These are phyloP conservation scores for Metschnikowia anglica DNA, from an alignment of 805 yeast species.

Conservation along the genomic window DNA sequence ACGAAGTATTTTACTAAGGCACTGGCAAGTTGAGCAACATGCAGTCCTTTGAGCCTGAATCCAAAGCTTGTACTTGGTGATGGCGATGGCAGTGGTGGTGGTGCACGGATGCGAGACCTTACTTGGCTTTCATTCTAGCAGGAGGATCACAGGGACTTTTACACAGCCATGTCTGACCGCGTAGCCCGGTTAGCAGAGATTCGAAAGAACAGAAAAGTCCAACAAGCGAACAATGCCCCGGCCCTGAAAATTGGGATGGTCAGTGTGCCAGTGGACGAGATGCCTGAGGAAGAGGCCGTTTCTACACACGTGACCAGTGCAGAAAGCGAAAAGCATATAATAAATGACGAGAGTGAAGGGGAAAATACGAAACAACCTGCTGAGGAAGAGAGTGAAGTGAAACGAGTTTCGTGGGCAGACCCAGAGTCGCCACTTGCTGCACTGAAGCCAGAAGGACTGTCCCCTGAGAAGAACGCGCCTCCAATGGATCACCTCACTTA, in stretches of 20 bases:
- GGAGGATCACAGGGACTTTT: neutral
- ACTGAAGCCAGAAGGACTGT: neutral
- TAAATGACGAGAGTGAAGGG: neutral
- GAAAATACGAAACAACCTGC: neutral
- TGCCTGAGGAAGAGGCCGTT: neutral
- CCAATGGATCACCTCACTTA: conserved; percentile 10
- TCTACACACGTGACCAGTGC: neutral
- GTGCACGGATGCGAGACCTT: conserved; percentile 12
- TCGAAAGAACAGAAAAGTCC: conserved; percentile 14
- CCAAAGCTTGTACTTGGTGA: too few relatives aligned
- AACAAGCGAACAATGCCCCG: neutral
- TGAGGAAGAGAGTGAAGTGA: neutral
- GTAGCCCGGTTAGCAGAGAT: conserved; percentile 21
- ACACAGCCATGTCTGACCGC: conserved; percentile 15
- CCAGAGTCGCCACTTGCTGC: neutral
- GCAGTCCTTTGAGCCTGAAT: too few relatives aligned
- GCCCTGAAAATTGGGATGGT: neutral
- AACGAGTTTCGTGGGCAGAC: neutral
- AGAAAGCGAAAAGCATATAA: neutral
- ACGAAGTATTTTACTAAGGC: conserved; percentile 45
- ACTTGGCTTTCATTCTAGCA: neutral
- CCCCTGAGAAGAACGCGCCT: neutral
- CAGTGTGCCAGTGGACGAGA: neutral
- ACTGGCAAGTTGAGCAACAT: too few relatives aligned
- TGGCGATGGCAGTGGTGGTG: neutral